phyloP scores from a whole-genome alignment of 1,284 basidiomycete species.

The Veloporphyrellus conicus region DNA sequence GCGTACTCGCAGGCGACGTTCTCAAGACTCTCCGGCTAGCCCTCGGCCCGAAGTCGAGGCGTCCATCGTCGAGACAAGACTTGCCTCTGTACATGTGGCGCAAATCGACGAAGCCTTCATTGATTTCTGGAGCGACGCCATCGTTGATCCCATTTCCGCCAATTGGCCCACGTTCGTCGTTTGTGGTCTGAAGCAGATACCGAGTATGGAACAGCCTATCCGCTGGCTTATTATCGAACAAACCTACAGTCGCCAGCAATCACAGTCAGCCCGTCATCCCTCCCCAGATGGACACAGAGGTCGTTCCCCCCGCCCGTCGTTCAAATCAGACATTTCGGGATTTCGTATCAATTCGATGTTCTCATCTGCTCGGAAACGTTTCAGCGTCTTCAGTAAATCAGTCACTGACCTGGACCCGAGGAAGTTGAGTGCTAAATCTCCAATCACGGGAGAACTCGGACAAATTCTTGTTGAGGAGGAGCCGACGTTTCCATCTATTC shows the following conservation, averaged over 20 bases:
- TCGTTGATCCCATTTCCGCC: slow-evolving; percentile 59
- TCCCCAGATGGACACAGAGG: slow-evolving; percentile 28
- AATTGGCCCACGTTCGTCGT: slow-evolving; percentile 65
- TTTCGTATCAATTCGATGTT: slow-evolving; percentile 38
- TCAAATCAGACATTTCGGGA: slow-evolving; percentile 41
- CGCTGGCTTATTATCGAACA: slow-evolving; percentile 68
- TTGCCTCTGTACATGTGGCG: slow-evolving; percentile 42
- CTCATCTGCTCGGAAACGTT: slow-evolving; percentile 49
- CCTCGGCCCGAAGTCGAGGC: slow-evolving; percentile 19
- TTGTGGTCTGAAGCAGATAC: slow-evolving; percentile 52
- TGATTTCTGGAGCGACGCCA: slow-evolving; percentile 71
- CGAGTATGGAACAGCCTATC: slow-evolving; percentile 28
- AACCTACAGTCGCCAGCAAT: slow-evolving; percentile 36
- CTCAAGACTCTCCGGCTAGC: slow-evolving; percentile 12
- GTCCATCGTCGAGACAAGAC: slow-evolving; percentile 36
- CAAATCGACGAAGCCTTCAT: slow-evolving; percentile 72
- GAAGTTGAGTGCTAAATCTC: slow-evolving; percentile 36
- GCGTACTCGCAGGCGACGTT: slow-evolving; percentile 21
- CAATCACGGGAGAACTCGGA: slow-evolving; percentile 59
- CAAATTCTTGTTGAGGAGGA: slow-evolving; percentile 56
- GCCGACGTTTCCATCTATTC: slow-evolving; percentile 3
- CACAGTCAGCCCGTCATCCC: slow-evolving; percentile 14
- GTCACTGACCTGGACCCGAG: slow-evolving; percentile 25
- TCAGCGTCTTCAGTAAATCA: slow-evolving; percentile 51
- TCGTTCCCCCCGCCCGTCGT: slow-evolving; percentile 50